Base-by-base conservation (phyloP, 345 rosid species). In the Sisymbrium altissimum region DNA sequence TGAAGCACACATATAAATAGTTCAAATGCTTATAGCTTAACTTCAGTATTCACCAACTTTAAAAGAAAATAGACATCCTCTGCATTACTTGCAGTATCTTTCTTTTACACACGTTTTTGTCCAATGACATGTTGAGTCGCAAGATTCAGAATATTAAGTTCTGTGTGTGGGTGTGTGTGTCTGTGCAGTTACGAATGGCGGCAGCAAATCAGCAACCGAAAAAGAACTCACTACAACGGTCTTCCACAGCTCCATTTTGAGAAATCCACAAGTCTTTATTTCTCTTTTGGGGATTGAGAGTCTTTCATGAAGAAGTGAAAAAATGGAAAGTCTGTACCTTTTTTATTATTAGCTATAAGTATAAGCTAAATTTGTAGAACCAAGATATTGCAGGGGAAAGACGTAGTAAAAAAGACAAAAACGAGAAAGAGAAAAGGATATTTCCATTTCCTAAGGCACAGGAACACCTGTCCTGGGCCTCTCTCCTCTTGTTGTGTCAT, bases 171-270 rank as follows among this genome's bases (percentile, higher is more conserved):
- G 21, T 78, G 21, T 54, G 36, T 55, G 6, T 74, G 66, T 19
- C 17, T 72, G 40, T 80, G 78, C 86, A 92, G 96, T 58, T 83
- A 72, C 46, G 62, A 53, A 4, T 72, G 62, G 89, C 76, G 6
- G 88, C 82, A 54, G 85, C 86, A 7, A 74, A 73, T 72, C 87
- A 83, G 45, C 75, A 75, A 45, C 81, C 80, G 56, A 79, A 72
- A 74, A 86, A 78, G 82, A 79, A 56, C 75, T 67, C 68, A 25
- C 87, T 88, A 29, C 81, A 71, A 19, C 79, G 92, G 73, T 69
- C 91, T 52, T 81, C 83, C 61, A 88, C 92, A 25, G 94, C 97
- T 45, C 94, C 92, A 83, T 88, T 92, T 79, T 92, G 83, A 92
- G 84, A 50, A 81, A 63, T 71, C 71, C 44, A 57, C 72, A 30